Percentiles rank a stretch among this genome's conserved stretches.
Evolutionary conservation across 1,139 yeast genomes (phyloP).

Genomic region (Nakaseomyces uthaithaninus): DNA sequence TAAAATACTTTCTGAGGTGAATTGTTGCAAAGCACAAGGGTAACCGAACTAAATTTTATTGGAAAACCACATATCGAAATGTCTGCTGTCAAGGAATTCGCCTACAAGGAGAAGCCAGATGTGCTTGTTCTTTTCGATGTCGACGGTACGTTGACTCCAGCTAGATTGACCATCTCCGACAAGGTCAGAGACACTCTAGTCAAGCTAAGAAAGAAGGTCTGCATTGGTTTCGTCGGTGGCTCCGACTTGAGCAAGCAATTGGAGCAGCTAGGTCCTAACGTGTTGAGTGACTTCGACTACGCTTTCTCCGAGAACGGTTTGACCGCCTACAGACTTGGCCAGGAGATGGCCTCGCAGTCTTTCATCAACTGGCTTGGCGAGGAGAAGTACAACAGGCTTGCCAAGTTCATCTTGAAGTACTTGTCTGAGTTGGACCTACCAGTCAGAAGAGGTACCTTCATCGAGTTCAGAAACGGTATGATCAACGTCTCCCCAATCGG

Average conservation of each 20-base stretch:
- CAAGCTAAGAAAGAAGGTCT: slow-evolving; percentile 80
- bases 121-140: slow-evolving; percentile 82
- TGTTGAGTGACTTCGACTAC: slow-evolving; percentile 78
- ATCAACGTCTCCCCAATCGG: slow-evolving; percentile 97
- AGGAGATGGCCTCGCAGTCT: slow-evolving; percentile 82
- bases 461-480: slow-evolving; percentile 99
- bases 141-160: slow-evolving; percentile 97
- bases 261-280: slow-evolving; percentile 85
- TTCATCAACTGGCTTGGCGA: slow-evolving; percentile 95
- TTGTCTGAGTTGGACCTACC: slow-evolving; percentile 84
- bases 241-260: slow-evolving; percentile 89
- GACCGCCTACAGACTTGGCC: slow-evolving; percentile 89
- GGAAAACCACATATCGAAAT: too few relatives aligned
- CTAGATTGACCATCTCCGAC: slow-evolving; percentile 73
- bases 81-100: slow-evolving; percentile 33
- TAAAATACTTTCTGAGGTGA: too few relatives aligned
- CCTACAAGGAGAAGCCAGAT: slow-evolving; percentile 37
- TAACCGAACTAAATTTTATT: too few relatives aligned
- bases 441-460: slow-evolving; percentile 91
- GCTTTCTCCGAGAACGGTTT: slow-evolving; percentile 96
- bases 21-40: too few relatives aligned
- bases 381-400: slow-evolving; percentile 83
- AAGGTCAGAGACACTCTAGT: slow-evolving; percentile 68
- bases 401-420: slow-evolving; percentile 75
- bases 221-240: slow-evolving; percentile 97